Evolutionary conservation across 306 rosid species (phyloP).

Genomic region (Cicer pinnatifidum): DNA sequence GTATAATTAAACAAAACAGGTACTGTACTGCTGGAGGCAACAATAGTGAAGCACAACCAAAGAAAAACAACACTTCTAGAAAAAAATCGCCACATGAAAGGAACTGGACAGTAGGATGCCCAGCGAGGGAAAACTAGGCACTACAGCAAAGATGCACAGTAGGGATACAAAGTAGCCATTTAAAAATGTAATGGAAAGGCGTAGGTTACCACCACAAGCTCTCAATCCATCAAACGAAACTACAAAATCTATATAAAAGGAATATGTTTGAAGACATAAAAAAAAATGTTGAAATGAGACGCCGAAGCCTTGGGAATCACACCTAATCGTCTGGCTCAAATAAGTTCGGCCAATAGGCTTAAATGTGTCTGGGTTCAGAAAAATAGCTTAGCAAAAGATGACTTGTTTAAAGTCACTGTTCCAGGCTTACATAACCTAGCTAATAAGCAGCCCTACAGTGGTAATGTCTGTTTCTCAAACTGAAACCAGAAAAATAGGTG

Average conservation of each 20-base stretch:
- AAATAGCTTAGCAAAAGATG: not conserved
- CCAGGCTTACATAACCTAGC: not conserved
- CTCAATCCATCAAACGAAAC: not conserved
- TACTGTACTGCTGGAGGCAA: not conserved
- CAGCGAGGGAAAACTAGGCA: not conserved
- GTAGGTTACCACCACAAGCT: not conserved
- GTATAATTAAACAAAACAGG: not conserved
- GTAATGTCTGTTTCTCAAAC: not conserved
- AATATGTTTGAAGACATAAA: not conserved
- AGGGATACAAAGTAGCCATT: not conserved
- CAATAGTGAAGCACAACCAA: not conserved
- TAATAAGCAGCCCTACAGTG: not conserved
- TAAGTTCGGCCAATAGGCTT: not conserved
- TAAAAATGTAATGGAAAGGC: not conserved
- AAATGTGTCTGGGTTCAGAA: not conserved
- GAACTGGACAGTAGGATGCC: not conserved
- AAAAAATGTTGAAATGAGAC: not conserved
- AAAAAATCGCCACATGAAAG: not conserved
- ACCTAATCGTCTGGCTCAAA: not conserved
- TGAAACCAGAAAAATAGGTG: not conserved
- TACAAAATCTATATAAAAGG: not conserved
- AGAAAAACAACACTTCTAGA: not conserved
- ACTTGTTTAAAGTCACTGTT: not conserved
- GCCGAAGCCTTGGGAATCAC: not conserved
- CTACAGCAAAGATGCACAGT: not conserved